A percentile compares a stretch with the other conserved stretches of the same genome.
Conservation (phyloP, 495 filamentous ascomycete genomes). For the Aspergillus sparsus region DNA sequence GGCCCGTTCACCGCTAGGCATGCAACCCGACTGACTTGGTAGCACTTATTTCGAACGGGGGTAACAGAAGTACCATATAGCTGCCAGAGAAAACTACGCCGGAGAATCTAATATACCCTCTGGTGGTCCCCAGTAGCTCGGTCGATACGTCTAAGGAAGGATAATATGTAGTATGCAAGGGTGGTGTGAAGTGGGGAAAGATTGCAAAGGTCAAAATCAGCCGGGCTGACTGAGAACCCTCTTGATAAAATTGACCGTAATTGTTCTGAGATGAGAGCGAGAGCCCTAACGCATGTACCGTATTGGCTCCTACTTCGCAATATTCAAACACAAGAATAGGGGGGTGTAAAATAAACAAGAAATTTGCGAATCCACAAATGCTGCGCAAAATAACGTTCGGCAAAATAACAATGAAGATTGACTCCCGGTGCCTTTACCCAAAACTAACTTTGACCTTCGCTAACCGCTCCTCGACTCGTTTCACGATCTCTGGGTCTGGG, state of each 20-base stretch:
- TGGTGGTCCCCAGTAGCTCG: too few relatives aligned
- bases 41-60: not conserved
- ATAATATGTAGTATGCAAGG: too few relatives aligned
- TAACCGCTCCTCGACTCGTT: conserved; percentile 60
- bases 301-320: not conserved
- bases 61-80: not conserved
- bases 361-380: conserved; percentile 1
- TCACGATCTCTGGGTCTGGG: conserved; percentile 64
- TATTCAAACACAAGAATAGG: not conserved
- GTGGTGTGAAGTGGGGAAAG: too few relatives aligned
- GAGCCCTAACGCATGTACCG: not conserved
- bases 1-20: not conserved
- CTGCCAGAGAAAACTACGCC: not conserved
- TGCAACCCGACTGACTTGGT: not conserved
- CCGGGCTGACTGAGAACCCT: too few relatives aligned
- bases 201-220: too few relatives aligned
- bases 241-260: not conserved
- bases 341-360: not conserved
- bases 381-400: not conserved
- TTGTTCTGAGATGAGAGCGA: not conserved
- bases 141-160: too few relatives aligned
- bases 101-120: too few relatives aligned
- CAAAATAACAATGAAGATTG: conserved; percentile 1
- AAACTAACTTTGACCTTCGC: conserved; percentile 42
- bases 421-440: conserved; percentile 9